Base-by-base conservation (phyloP, 2,329 filamentous ascomycete species). In the Clarireedia homoeocarpa region DNA sequence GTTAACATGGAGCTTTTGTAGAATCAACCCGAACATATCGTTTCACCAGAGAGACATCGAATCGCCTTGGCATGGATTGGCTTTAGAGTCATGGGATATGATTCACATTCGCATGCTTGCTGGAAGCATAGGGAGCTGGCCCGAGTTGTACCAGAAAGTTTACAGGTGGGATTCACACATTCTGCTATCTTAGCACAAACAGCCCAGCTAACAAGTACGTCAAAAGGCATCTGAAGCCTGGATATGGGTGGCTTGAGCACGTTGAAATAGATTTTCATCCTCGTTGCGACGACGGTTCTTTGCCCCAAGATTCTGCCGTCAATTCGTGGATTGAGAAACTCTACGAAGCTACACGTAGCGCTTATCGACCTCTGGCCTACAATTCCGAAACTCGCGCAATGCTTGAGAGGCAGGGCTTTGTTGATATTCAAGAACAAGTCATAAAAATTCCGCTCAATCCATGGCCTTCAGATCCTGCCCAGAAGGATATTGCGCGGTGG, bases 261-360 rank as follows among this genome's bases (percentile, higher is more conserved):
- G 82, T 95, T 48, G 92, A 97, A 69, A 86, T 97, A 54, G 90
- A 97, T 71, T 88, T 88, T 71, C 76, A 80, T 48, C 89, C 90
- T 17, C 82, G 82, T 51, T 87, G 83, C 66, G 85, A 90, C 60
- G 83, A 88, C 63, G 77, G 79, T 38, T 81, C 82, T 1, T 72
- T 88, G 14, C 76, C 80, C 10, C 62, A 71, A 4, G 72, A 81
- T 39, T 82, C 85, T 6, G 74, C 77, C 27, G 73, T 92, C 15
- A 71, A 75, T 46, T 73, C 81, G 63, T 96, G 91, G 91, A 86
- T 85, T 59, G 72, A 81, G 26, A 80, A 81, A 56, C 74, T 95
- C 56, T 76, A 82, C 48, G 77, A 82, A 56, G 86, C 87, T 45
- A 91, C 90, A 62, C 77, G 83, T 48, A 75, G 77, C 44, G 78